A percentile compares a stretch with the other conserved stretches of the same genome.
Evolutionary conservation across 768 basidiomycete species (phyloP).

Genomic region (Mrakia hoshinonis): DNA sequence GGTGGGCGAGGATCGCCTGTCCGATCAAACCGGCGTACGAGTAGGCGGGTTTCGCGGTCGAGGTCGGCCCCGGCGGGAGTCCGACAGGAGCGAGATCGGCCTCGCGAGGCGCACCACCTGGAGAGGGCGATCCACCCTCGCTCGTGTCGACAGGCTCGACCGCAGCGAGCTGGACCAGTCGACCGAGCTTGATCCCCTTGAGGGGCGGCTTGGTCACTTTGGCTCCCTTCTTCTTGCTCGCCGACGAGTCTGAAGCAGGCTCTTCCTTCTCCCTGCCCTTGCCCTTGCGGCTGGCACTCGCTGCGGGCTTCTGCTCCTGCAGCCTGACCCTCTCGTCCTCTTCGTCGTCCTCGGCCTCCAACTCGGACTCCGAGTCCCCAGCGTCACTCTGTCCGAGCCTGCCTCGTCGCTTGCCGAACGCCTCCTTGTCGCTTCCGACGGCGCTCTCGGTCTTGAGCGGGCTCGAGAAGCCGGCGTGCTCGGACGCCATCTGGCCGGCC

Average conservation of each 20-base stretch:
- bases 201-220: background rate
- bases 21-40: constrained; percentile 95
- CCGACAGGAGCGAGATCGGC: constrained; percentile 41
- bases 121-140: background rate
- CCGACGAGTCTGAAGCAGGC: background rate
- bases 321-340: background rate
- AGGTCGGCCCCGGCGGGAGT: constrained; percentile 76
- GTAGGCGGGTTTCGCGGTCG: constrained; percentile 65
- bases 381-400: background rate
- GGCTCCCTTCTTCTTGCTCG: constrained; percentile 12
- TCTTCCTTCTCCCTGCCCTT: constrained; percentile 4
- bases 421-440: background rate
- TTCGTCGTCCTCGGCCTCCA: background rate
- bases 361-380: background rate
- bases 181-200: background rate
- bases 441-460: background rate
- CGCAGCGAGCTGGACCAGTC: background rate
- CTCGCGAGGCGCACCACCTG: background rate
- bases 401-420: background rate
- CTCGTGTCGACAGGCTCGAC: background rate
- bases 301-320: background rate
- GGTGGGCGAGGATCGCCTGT: constrained; percentile 80
- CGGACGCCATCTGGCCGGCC: constrained; percentile 3
- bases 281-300: background rate
- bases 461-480: constrained; percentile 7